Conservation (phyloP, 202 grass and related monocot genomes). For the Carex arenaria region DNA sequence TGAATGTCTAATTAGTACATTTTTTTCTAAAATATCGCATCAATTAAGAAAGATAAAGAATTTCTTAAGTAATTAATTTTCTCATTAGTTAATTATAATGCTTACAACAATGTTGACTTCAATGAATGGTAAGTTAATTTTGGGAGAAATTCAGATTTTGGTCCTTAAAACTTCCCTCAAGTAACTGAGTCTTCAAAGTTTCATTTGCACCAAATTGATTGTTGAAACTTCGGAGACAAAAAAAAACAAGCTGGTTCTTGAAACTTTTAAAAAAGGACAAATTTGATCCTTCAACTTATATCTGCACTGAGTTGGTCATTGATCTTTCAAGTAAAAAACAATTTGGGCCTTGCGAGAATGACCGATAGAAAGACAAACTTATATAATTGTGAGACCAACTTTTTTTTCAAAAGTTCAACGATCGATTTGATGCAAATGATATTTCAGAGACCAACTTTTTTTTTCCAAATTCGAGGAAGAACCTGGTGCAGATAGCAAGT, state of each 20-base stretch:
- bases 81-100: not conserved
- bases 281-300: not conserved
- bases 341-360: not conserved
- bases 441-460: not conserved
- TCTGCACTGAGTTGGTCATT: not conserved
- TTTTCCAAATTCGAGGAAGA: too few relatives aligned
- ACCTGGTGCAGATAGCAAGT: not conserved
- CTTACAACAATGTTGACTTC: not conserved
- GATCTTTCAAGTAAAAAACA: not conserved
- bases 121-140: not conserved
- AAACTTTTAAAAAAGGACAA: not conserved
- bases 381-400: not conserved
- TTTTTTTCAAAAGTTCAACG: not conserved
- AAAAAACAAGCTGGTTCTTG: not conserved
- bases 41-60: not conserved
- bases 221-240: not conserved
- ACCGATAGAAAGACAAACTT: not conserved
- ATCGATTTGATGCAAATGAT: not conserved
- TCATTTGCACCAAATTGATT: not conserved
- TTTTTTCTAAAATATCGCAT: not conserved
- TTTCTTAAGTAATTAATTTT: not conserved
- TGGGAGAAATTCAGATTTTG: not conserved
- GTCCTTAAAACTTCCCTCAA: not conserved
- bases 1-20: not conserved
- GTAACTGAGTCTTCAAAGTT: not conserved